Evolutionary conservation across 2,329 filamentous ascomycete genomes (phyloP), one percentile per base, ranked within the genome.

Genomic region (Pseudogymnoascus sp.): DNA sequence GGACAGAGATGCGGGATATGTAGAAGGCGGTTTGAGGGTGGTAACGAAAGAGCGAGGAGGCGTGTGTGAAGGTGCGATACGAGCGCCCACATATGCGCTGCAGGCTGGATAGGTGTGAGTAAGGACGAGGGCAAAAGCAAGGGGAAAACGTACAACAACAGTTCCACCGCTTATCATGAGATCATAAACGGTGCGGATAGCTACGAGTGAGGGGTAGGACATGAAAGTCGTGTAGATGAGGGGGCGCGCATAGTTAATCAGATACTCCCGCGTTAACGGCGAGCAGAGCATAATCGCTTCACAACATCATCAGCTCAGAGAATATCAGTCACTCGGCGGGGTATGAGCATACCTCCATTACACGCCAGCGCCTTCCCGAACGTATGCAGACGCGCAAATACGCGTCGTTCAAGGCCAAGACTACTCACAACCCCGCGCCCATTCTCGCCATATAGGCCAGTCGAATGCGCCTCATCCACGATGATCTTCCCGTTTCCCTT

Each of bases 201-300:
- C 81, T 0, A 82, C 82, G 1, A 89, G 77, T 1, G 81, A 79
- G 0, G 86, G 83, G 42, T 84, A 84, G 0, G 84, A 81, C 75
- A 89, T 80, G 31, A 87, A 86, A 0, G 88, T 91, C 0, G 88
- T 90, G 72, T 90, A 92, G 63, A 91, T 90, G 45, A 91, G 75
- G 1, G 83, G 86, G n/a, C 88, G 83, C 0, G 88, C 87, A 70
- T 91, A 91, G 70, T 92, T 91, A 73, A 91, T 82, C 61, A 91
- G 77, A 66, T 90, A 91, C 1, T 83, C 75, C 23, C 86, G 78
- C 0, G 85, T 82, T 0, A 81, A 74, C 0, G 80, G 73, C 1
- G 84, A 84, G 70, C 86, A 89, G 0, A 91, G 77, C 1, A 91
- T 76, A 18, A 86, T 79, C 1, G 83, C 84, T 86, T 21, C 73